Evolutionary conservation across 1,139 yeast species (phyloP), one percentile per base, ranked within the genome.

Genomic region (Yamadazyma buinensis): DNA sequence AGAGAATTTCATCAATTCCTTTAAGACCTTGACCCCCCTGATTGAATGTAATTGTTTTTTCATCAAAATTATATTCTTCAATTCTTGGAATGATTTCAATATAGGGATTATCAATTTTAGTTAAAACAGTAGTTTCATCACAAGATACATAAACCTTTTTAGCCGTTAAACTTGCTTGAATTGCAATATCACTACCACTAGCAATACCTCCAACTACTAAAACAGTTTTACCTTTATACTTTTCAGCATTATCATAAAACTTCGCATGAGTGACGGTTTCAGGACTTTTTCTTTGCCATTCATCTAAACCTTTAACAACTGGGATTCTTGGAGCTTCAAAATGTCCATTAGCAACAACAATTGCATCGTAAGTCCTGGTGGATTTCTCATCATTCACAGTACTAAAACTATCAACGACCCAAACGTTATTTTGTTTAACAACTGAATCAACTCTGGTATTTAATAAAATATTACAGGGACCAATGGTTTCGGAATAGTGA

Each of bases 271-370:
- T 51, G 1, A 63, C 38, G 0, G 40, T 35, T 3, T n/a, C n/a
- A n/a, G 69, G 66, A 11, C 39, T 41, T 7, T 30, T 21, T 13
- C 34, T 29, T 34, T 53, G 54, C 77, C 77, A 72, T 4, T 57
- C 52, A 7, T 50, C 38, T 11, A 72, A 46, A 1, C 77, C 77
- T 1, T 52, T 49, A 1, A 68, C 62, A 9, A 58, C 54, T 2
- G 78, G 77, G 18, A 67, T 57, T 38, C 43, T 68, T 0, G 77
- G 75, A 4, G 54, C 45, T 34, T 64, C 66, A 38, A 63, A 68
- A 49, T 72, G 77, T 8, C 77, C 77, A 42, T 64, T 70, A 9
- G 75, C 74, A 14, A 72, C 51, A 19, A 71, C 51, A 15, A 71
- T 61, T 11, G 65, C 67, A 46, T 72, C 77, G 43, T 67, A 72